Base-by-base conservation (phyloP, 2,329 filamentous ascomycete genomes). In the Aspergillus luchuensis region DNA sequence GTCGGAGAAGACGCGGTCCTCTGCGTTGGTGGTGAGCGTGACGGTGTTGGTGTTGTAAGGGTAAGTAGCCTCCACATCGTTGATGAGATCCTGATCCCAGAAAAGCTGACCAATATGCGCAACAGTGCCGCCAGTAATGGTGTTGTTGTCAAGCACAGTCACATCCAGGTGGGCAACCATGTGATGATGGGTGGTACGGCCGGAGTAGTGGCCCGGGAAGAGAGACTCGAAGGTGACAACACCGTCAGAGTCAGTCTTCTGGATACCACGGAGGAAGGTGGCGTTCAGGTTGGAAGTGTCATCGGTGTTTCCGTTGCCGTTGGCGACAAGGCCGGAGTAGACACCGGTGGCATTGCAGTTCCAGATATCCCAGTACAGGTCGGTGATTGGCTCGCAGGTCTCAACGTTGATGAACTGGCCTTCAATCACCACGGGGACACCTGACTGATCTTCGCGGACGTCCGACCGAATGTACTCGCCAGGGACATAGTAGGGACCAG, bases 91-190 rank as follows among this genome's bases (percentile, higher is more conserved):
- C 68, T 87, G 81, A 67, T 88, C 84, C 50, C 84, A 85, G 78
- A 85, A 88, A 54, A 86, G 68, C 71, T 89, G 86, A 17, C 87
- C 86, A 41, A 88, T 80, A 71, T 89, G 86, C 8, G 82, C 79
- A 56, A 84, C 80, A 48, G 74, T 78, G 23, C 78, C 79, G 53
- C 80, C 82, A 50, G 75, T 74, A 61, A 84, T 80, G 4, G 70
- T 71, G 21, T 66, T 65, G 59, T 71, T 71, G 0, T 64, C 45
- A 43, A 71, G 51, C 8, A 80, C 64, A 10, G 66, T 62, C 13
- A 66, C 66, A 15, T 73, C 72, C 17, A 66, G 63, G 50, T 74
- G 71, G 4, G 70, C 67, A 28, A 73, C 60, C 38, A 75, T 57
- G 53, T 73, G 73, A 47, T 71, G 61, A 39, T 74, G 72, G 8